Conservation (phyloP, 768 basidiomycete species). For the Pulveroboletus sp. region DNA sequence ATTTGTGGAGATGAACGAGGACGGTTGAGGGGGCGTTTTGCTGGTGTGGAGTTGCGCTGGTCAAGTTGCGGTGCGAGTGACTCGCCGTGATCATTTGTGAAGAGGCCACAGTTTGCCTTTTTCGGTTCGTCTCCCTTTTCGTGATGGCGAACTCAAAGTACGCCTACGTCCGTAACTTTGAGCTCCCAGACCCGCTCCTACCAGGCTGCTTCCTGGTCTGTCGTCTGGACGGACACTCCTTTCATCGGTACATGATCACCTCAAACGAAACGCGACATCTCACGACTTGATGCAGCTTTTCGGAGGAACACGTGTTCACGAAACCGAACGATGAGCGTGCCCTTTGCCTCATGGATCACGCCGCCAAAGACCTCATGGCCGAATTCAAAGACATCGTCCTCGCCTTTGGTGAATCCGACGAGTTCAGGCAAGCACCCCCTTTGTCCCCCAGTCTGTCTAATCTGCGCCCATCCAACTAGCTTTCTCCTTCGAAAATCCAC, state of each 20-base stretch:
- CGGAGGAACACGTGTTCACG: constrained; percentile 71
- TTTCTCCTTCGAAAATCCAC: constrained; percentile 80
- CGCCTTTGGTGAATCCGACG: constrained; percentile 95
- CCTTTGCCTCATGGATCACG: constrained; percentile 86
- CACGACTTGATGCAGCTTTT: constrained; percentile 52
- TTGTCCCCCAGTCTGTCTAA: background rate
- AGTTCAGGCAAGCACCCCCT: constrained; percentile 67
- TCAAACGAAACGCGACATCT: background rate
- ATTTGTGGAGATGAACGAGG: constrained; percentile 1
- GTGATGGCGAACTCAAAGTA: constrained; percentile 90
- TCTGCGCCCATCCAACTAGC: constrained; percentile 37
- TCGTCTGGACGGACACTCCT: constrained; percentile 88
- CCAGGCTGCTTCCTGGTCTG: constrained; percentile 82
- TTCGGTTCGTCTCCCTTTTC: constrained; percentile 1
- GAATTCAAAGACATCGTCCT: constrained; percentile 80
- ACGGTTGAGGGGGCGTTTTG: too few relatives aligned
- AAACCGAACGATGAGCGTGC: constrained; percentile 94
- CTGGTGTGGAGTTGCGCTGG: background rate
- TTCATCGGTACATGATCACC: constrained; percentile 66
- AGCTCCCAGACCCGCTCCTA: constrained; percentile 81
- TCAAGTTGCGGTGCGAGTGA: background rate
- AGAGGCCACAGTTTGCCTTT: constrained; percentile 16
- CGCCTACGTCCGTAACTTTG: constrained; percentile 85
- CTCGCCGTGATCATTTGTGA: constrained; percentile 15
- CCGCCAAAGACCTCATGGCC: constrained; percentile 76